A percentile compares a stretch with the other conserved stretches of the same genome.
Conservation (phyloP, 306 rosid species). For the Pyrus bretschneideri region DNA sequence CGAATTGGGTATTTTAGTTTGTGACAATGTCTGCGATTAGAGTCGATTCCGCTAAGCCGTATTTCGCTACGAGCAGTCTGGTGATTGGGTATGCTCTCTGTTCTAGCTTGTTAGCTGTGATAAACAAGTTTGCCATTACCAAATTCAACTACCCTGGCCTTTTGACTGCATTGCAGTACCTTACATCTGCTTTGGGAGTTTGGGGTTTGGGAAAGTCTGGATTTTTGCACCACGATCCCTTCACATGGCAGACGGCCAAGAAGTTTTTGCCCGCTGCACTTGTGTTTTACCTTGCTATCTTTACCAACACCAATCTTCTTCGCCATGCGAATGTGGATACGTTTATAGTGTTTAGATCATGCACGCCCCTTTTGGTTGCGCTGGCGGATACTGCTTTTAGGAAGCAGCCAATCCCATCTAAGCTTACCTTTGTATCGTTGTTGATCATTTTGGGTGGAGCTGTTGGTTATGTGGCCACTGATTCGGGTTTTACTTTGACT, state of each 20-base stretch:
- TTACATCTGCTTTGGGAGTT: constrained; percentile 76
- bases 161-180: constrained; percentile 78
- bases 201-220: constrained; percentile 72
- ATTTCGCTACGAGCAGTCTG: constrained; percentile 61
- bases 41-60: constrained; percentile 46
- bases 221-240: constrained; percentile 74
- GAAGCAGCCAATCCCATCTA: constrained; percentile 66
- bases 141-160: constrained; percentile 90
- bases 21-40: constrained; percentile 45
- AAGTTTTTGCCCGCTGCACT: constrained; percentile 85
- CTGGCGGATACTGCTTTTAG: constrained; percentile 76
- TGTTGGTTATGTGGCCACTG: constrained; percentile 82
- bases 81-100: constrained; percentile 85
- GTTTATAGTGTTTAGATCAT: constrained; percentile 82
- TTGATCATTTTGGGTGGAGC: constrained; percentile 81
- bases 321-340: constrained; percentile 96
- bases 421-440: constrained; percentile 66
- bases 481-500: constrained; percentile 69
- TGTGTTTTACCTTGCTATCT: constrained; percentile 87
- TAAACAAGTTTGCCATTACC: constrained; percentile 91
- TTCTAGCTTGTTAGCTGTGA: constrained; percentile 87
- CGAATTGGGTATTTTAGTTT: constrained; percentile 2
- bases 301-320: constrained; percentile 92
- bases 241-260: constrained; percentile 61
- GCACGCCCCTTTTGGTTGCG: constrained; percentile 92